Percentiles rank a stretch among this genome's conserved stretches.
Evolutionary conservation across 108 stramenopile species (phyloP).

Genomic region (Chaetoceros tenuissimus): DNA sequence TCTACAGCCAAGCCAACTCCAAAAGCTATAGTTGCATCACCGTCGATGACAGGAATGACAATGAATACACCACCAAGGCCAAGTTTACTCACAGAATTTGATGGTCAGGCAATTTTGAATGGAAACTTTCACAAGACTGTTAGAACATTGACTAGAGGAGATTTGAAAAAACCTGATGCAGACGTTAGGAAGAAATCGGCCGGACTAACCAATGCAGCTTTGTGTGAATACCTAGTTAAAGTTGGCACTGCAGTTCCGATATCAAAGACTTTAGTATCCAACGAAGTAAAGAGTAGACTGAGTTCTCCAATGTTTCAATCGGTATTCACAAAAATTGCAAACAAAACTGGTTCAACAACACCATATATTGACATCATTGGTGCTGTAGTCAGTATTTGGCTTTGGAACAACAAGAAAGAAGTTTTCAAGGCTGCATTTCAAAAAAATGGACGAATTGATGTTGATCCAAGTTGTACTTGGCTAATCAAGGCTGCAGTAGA

Average conservation of each 20-base stretch:
- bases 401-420: constrained; percentile 57
- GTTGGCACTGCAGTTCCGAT: constrained; percentile 61
- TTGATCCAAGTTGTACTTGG: constrained; percentile 59
- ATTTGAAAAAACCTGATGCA: too few species aligned
- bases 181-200: too few species aligned
- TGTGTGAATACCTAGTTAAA: constrained; percentile 31
- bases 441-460: constrained; percentile 45
- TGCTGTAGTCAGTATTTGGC: constrained; percentile 53
- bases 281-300: constrained; percentile 39
- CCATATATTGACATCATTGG: constrained; percentile 16
- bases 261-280: constrained; percentile 41
- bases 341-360: not conserved
- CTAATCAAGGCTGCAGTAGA: constrained; percentile 48
- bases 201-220: too few species aligned
- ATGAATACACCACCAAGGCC: too few species aligned
- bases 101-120: too few species aligned
- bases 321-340: not conserved
- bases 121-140: too few species aligned
- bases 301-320: constrained; percentile 22
- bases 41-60: too few species aligned
- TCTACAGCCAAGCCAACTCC: too few species aligned
- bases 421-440: constrained; percentile 47
- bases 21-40: too few species aligned
- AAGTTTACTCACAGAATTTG: too few species aligned
- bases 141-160: too few species aligned